Percentiles rank a stretch among this genome's conserved stretches.
Conservation (phyloP, 1,284 basidiomycete species). For the Phellinidium pouzarii region DNA sequence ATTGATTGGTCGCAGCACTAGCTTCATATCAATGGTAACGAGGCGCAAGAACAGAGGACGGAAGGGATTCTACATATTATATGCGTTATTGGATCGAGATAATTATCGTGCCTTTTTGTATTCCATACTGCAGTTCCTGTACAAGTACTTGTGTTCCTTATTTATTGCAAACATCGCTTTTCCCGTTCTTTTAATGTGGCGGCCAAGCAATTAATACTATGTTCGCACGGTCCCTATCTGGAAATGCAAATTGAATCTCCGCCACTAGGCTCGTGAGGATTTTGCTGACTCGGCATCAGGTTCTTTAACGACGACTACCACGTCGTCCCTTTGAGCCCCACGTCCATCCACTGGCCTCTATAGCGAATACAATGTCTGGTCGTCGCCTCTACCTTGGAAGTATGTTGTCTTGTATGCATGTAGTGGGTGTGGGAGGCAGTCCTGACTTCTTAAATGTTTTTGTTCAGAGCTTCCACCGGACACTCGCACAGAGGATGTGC, state of each 20-base stretch:
- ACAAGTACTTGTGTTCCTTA: neutral
- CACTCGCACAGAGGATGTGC: slow-evolving; percentile 71
- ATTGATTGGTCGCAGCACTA: slow-evolving; percentile 87
- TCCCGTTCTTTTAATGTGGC: neutral
- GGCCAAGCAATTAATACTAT: neutral
- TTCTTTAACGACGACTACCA: neutral
- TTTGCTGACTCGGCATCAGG: neutral
- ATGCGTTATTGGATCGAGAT: neutral
- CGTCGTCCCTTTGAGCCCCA: slow-evolving; percentile 25
- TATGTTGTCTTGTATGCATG: slow-evolving; percentile 33
- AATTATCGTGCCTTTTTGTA: neutral
- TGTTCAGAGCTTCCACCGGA: slow-evolving; percentile 67
- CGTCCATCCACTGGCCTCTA: slow-evolving; percentile 36
- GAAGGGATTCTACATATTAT: neutral
- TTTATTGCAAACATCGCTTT: neutral
- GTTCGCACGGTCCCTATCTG: neutral
- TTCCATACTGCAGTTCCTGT: neutral
- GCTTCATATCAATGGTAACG: slow-evolving; percentile 10
- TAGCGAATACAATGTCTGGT: too few relatives aligned
- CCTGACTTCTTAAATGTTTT: neutral
- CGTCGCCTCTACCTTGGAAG: slow-evolving; percentile 80
- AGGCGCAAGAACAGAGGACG: neutral
- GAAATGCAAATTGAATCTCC: slow-evolving; percentile 5
- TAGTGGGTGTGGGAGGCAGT: neutral
- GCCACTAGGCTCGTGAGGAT: neutral